Evolutionary conservation across 2,329 filamentous ascomycete species (phyloP), one percentile per base, ranked within the genome.

Genomic region (Penicillium sp.): DNA sequence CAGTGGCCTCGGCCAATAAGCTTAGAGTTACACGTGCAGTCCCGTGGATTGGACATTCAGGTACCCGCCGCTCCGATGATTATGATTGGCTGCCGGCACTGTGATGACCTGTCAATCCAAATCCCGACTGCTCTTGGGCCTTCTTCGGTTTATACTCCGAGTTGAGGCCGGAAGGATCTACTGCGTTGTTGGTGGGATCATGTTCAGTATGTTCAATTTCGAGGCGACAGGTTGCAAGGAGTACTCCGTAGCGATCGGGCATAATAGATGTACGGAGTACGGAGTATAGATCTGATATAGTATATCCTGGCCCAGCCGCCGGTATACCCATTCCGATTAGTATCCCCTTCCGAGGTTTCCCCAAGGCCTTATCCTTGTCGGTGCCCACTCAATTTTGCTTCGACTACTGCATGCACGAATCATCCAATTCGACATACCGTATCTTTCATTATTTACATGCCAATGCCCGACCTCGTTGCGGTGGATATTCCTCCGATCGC

Each of bases 81-180:
- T 48, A 41, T 63, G 54, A 64, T 64, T 64, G 62, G 62, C 14
- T 8, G 13, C 7, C 5, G 1, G 14, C 24, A 45, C 48, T n/a
- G 31, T 34, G 34, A 52, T 62, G 62, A 64, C 60, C 63, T 59
- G 59, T 62, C 56, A 56, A 54, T 57, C 60, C 51, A 63, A 57
- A 50, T 56, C 42, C 34, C 32, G 27, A 49, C 41, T 44, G 46
- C 50, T 21, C 39, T 27, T 41, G 40, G 16, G 24, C 38, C 22
- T n/a, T n/a, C 5, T 13, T 36, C 13, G n/a, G 34, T 8, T 27
- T 27, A 27, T 27, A 27, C 24, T 27, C 24, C 24, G 24, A 8
- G 24, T 18, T 18, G 18, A 18, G 18, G 18, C 18, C 18, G 18
- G 18, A 18, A 18, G 18, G 18, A 18, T 18, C 18, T 18, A 18